Conservation (phyloP, 1,139 yeast species). For the Saccharomycopsis hybrid region DNA sequence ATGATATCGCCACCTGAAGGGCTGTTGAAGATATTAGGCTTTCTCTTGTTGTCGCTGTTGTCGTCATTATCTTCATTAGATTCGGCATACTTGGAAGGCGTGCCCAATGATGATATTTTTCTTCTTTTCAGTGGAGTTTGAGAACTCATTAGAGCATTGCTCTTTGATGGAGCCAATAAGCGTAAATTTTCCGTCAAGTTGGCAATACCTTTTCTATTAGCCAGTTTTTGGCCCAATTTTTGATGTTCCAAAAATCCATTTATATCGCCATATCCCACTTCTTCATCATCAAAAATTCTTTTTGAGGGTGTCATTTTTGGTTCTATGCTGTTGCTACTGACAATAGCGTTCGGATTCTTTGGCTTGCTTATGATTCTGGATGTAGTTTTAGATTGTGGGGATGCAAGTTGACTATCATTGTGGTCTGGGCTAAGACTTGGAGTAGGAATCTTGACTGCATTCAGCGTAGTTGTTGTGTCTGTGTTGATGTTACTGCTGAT, state of each 20-base stretch:
- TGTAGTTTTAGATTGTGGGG: too few relatives aligned
- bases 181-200: slow-evolving; percentile 3
- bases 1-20: neutral
- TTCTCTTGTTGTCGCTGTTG: too few relatives aligned
- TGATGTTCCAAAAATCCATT: neutral
- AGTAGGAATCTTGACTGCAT: neutral
- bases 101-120: neutral
- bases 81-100: neutral
- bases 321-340: neutral
- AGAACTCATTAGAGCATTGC: neutral
- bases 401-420: neutral
- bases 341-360: neutral
- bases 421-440: neutral
- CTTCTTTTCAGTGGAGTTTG: neutral
- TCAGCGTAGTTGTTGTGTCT: too few relatives aligned
- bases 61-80: too few relatives aligned
- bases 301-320: slow-evolving; percentile 6
- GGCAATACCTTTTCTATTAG: slow-evolving; percentile 1
- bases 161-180: neutral
- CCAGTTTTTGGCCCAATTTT: neutral
- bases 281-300: slow-evolving; percentile 13
- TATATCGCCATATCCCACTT: slow-evolving; percentile 7
- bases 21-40: too few relatives aligned
- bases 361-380: too few relatives aligned
- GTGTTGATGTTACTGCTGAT: too few relatives aligned